Percentiles rank a stretch among this genome's conserved stretches.
Evolutionary conservation across 306 rosid genomes (phyloP).

Genomic region (Prunus davidiana): DNA sequence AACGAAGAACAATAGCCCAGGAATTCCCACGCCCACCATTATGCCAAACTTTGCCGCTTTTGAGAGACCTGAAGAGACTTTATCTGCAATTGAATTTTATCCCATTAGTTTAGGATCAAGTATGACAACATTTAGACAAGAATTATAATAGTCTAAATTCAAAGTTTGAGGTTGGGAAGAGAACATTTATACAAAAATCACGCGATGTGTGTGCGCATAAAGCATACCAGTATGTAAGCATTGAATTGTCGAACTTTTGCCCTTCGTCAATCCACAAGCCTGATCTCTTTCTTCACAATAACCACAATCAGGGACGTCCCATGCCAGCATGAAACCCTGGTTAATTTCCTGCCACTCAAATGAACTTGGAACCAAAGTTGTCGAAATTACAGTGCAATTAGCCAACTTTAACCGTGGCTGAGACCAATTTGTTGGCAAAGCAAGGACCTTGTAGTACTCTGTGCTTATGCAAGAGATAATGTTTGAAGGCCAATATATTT

Average conservation of each 20-base stretch:
- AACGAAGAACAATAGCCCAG: neutral
- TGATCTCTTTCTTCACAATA: slow-evolving; percentile 24
- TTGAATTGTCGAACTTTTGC: neutral
- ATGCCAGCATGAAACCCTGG: slow-evolving; percentile 26
- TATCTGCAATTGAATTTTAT: neutral
- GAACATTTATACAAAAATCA: too few relatives aligned
- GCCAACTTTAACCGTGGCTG: neutral
- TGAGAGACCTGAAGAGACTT: neutral
- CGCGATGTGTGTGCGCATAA: too few relatives aligned
- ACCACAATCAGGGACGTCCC: slow-evolving; percentile 37
- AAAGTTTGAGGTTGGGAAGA: too few relatives aligned
- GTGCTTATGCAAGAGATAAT: slow-evolving; percentile 35
- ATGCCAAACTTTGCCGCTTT: neutral
- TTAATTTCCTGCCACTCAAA: slow-evolving; percentile 7
- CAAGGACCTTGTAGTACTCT: neutral
- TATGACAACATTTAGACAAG: too few relatives aligned
- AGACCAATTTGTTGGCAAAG: neutral
- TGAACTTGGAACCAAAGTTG: slow-evolving; percentile 24
- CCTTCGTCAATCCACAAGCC: neutral
- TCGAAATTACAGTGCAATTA: slow-evolving; percentile 30
- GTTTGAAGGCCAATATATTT: neutral
- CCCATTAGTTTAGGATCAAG: neutral
- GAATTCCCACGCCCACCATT: neutral
- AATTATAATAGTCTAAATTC: too few relatives aligned
- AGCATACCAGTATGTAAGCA: slow-evolving; percentile 35